These are phyloP conservation scores for Martensiomyces pterosporus DNA, from an alignment of 192 early-diverging fungal genomes.

Conservation along the genomic window DNA sequence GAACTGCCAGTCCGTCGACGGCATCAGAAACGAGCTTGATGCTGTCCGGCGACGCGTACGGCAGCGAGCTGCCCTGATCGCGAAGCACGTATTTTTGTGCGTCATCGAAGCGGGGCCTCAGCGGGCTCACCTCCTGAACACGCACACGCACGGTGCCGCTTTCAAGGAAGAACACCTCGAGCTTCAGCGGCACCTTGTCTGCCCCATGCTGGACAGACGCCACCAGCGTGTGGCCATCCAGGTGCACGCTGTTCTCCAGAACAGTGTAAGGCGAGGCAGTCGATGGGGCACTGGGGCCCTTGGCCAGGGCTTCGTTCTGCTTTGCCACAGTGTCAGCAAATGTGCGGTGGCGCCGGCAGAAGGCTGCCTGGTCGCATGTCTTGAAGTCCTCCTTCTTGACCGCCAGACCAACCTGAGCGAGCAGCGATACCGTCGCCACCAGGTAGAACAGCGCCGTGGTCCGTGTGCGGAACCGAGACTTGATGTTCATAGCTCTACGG, in stretches of 20 bases:
- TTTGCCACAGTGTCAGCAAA: slow-evolving; percentile 66
- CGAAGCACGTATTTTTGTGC: slow-evolving; percentile 55
- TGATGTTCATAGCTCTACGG: too few relatives aligned
- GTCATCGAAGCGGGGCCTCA: slow-evolving; percentile 68
- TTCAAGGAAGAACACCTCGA: slow-evolving; percentile 52
- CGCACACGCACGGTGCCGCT: slow-evolving; percentile 57
- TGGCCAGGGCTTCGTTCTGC: slow-evolving; percentile 12
- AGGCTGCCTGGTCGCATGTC: slow-evolving; percentile 77
- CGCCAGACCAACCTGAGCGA: slow-evolving; percentile 31
- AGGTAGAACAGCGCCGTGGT: slow-evolving; percentile 17
- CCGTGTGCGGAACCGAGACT: too few relatives aligned
- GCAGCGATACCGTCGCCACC: slow-evolving; percentile 14
- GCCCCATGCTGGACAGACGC: slow-evolving; percentile 18
- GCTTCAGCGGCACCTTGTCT: slow-evolving; percentile 33
- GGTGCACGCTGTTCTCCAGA: slow-evolving; percentile 53
- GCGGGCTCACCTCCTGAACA: slow-evolving; percentile 62
- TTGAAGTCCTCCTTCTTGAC: slow-evolving; percentile 89
- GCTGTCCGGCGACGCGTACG: slow-evolving; percentile 19
- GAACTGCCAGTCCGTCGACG: slow-evolving; percentile 7
- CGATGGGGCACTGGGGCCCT: slow-evolving; percentile 2
- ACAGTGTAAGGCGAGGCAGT: slow-evolving; percentile 62
- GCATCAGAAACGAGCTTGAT: slow-evolving; percentile 18
- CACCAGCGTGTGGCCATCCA: slow-evolving; percentile 43
- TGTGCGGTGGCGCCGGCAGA: slow-evolving; percentile 84
- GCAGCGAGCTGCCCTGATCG: slow-evolving; percentile 28